Evolutionary conservation across 352 stramenopile species (phyloP).

Genomic region (Globisporangium iwayamae): DNA sequence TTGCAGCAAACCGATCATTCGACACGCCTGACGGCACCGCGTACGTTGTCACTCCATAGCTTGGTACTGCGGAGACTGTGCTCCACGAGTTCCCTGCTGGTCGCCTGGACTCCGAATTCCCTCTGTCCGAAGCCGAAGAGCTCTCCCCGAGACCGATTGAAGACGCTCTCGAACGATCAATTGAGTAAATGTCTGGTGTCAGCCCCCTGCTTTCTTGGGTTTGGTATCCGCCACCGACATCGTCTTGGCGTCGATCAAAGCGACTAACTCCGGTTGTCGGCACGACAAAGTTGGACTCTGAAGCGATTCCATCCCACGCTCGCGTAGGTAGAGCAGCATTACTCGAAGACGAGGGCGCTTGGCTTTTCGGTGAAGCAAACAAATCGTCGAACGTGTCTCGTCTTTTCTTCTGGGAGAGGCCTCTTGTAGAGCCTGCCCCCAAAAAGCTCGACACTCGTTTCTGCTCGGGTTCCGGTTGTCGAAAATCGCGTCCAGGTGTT

Average conservation of each 20-base stretch:
- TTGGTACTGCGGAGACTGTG: slow-evolving; percentile 27
- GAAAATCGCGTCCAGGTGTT: not conserved
- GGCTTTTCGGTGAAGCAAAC: slow-evolving; percentile 56
- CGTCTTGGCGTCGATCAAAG: slow-evolving; percentile 43
- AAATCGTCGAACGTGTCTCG: slow-evolving; percentile 75
- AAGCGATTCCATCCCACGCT: slow-evolving; percentile 12
- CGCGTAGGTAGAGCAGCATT: not conserved
- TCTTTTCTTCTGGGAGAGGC: slow-evolving; percentile 23
- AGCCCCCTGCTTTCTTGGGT: not conserved
- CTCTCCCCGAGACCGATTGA: slow-evolving; percentile 18
- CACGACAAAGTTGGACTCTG: not conserved
- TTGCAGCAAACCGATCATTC: slow-evolving; percentile 12
- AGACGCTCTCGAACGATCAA: slow-evolving; percentile 7
- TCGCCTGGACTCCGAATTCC: not conserved
- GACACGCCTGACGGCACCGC: slow-evolving; percentile 33
- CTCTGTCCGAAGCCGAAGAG: not conserved
- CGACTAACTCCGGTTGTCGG: slow-evolving; percentile 36
- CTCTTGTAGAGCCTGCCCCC: not conserved
- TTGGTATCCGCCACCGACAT: slow-evolving; percentile 2
- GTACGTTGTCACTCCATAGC: slow-evolving; percentile 32
- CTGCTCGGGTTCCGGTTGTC: not conserved
- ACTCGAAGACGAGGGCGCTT: not conserved
- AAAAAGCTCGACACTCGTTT: slow-evolving; percentile 5
- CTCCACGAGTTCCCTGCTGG: slow-evolving; percentile 34
- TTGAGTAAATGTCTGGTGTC: slow-evolving; percentile 1